Evolutionary conservation across 345 rosid genomes (phyloP), one percentile per base, ranked within the genome.

Genomic region (Cochlearia excelsa): DNA sequence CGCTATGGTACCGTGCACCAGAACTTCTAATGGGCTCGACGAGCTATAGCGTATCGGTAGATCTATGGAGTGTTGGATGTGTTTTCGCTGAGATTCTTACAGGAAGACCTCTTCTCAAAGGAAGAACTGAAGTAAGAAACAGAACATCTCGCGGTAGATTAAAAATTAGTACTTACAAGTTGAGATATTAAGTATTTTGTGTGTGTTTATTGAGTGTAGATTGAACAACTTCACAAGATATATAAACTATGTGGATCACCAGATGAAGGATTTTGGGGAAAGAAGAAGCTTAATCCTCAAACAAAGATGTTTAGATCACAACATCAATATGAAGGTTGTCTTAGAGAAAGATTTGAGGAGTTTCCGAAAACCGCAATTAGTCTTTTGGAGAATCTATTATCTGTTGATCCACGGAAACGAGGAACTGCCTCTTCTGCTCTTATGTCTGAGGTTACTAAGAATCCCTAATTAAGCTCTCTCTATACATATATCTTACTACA

Each of bases 1-100:
- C 95, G 33, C 55, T 87, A 47, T 87, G 95, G 95, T 87, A 87
- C 59, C 91, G 95, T 28, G 87, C 95, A 59, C 95, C 95, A 0
- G 95, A 87, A 63, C 91, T 87, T 55, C 52, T 87, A 48, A 84
- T 84, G 86, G 95, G 91, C 1, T 84, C 95, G 3, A 87, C 85
- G 4, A 82, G 77, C 52, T 87, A 87, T 66, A 80, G 75, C n/a
- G 82, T 81, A 28, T 72, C 91, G 0, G 85, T 81, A 1, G 95
- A 87, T 64, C 76, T 87, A 11, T 87, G 95, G 95, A 87, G 95
- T 51, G 79, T 82, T 3, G 95, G 95, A 9, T 87, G 91, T 38
- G 95, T 84, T 4, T 81, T 87, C 63, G 82, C 87, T 1, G 88
- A 84, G 74, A 75, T 87, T 64, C 77, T 82, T 41, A 50, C 75